These are phyloP conservation scores for Diplodia seriata DNA, from an alignment of 2,329 filamentous ascomycete species.

Conservation along the genomic window DNA sequence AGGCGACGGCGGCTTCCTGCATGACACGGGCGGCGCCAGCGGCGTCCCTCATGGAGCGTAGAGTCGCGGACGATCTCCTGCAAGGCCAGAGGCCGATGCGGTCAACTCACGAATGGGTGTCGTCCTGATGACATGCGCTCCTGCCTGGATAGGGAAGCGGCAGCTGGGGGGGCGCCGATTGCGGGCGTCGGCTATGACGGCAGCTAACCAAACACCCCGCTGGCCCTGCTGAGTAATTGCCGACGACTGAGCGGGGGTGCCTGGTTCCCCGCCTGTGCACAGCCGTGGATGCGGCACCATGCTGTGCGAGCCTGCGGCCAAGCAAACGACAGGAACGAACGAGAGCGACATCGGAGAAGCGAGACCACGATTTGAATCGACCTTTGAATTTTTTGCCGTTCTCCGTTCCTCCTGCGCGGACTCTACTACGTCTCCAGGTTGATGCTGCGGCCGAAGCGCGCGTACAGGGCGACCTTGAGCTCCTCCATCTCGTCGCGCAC, in stretches of 20 bases:
- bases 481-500: conserved; percentile 86
- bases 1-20: conserved; percentile 1
- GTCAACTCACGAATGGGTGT: conserved; percentile 1
- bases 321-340: not conserved
- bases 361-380: not conserved
- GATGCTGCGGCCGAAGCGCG: conserved; percentile 93
- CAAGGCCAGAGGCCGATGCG: not conserved
- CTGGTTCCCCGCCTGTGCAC: not conserved
- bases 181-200: conserved; percentile 32
- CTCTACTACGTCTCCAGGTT: conserved; percentile 81
- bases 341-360: not conserved
- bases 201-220: conserved; percentile 27
- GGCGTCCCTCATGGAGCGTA: not conserved
- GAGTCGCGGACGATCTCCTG: conserved; percentile 1
- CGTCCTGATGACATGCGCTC: conserved; percentile 5
- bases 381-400: not conserved
- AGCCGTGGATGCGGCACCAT: not conserved
- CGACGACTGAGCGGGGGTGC: conserved; percentile 5
- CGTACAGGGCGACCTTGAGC: conserved; percentile 91
- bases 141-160: conserved; percentile 5
- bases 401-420: not conserved
- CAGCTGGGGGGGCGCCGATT: conserved; percentile 11
- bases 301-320: not conserved
- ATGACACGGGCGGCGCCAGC: not conserved
- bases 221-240: conserved; percentile 14